These are phyloP conservation scores for Trapa bicornis DNA, from an alignment of 345 rosid species.

Conservation along the genomic window DNA sequence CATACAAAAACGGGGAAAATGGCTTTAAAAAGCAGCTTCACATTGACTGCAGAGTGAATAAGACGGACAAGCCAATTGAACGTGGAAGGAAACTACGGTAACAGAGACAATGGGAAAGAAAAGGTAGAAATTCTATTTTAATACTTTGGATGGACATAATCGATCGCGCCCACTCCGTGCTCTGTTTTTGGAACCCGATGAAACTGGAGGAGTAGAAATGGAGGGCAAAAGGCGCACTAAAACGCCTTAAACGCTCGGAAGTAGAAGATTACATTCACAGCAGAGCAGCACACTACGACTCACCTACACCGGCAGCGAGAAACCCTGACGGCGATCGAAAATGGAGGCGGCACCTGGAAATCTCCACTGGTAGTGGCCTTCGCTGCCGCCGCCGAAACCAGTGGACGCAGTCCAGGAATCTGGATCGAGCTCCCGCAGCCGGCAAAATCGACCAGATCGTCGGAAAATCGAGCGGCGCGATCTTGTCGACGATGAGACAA, in stretches of 20 bases:
- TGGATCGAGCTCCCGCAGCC: too few relatives aligned
- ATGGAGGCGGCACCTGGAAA: background rate
- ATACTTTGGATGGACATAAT: background rate
- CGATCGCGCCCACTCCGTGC: background rate
- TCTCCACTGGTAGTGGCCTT: background rate
- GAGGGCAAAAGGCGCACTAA: background rate
- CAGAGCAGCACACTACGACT: background rate
- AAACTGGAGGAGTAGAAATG: too few relatives aligned
- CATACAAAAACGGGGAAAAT: background rate
- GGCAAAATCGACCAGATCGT: background rate
- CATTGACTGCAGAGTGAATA: too few relatives aligned
- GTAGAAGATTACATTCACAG: background rate
- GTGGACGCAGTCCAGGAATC: background rate
- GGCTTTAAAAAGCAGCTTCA: background rate
- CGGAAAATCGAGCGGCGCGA: background rate
- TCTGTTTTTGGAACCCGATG: background rate
- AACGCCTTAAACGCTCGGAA: background rate
- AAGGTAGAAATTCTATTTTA: background rate
- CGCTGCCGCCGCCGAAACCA: background rate
- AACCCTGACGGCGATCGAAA: background rate
- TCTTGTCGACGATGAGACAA: background rate
- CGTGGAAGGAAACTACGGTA: background rate
- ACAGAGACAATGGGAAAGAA: background rate
- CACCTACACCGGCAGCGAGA: background rate
- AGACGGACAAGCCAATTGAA: too few relatives aligned